These are phyloP conservation scores for Panicum miliaceum DNA, from an alignment of 176 grass and related monocot genomes.

Conservation along the genomic window DNA sequence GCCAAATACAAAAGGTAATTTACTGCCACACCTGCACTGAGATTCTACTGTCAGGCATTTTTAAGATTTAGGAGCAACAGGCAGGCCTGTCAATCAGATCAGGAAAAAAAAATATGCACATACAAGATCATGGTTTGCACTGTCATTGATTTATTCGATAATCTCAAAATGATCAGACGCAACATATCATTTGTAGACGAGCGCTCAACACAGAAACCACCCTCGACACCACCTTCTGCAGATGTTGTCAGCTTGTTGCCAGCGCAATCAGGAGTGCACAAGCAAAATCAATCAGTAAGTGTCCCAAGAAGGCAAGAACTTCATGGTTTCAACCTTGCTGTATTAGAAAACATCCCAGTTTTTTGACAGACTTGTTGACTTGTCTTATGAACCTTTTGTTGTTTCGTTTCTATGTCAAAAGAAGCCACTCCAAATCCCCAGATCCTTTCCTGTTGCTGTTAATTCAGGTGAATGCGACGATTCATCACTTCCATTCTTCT, in stretches of 20 bases:
- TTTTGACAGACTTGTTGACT: slow-evolving; percentile 9
- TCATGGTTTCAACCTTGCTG: background rate
- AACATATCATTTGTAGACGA: slow-evolving; percentile 25
- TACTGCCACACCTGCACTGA: background rate
- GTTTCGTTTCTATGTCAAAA: slow-evolving; percentile 24
- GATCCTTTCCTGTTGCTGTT: slow-evolving; percentile 2
- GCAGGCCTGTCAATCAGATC: background rate
- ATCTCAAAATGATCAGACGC: slow-evolving; percentile 1
- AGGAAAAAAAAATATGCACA: background rate
- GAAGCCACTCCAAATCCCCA: slow-evolving; percentile 41
- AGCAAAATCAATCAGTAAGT: slow-evolving; percentile 39
- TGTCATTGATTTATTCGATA: background rate
- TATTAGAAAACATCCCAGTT: background rate
- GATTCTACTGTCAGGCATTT: background rate
- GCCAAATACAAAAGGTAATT: slow-evolving; percentile 41
- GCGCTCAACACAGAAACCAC: background rate
- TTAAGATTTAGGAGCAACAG: background rate
- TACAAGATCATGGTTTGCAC: background rate
- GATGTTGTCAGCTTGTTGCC: no score
- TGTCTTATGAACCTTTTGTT: background rate
- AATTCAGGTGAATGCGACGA: slow-evolving; percentile 38
- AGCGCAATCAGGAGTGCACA: background rate
- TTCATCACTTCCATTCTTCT: background rate
- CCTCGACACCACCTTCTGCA: background rate
- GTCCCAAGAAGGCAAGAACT: background rate